Conservation (phyloP, 75 land plant species). For the Cunninghamia lanceolata region DNA sequence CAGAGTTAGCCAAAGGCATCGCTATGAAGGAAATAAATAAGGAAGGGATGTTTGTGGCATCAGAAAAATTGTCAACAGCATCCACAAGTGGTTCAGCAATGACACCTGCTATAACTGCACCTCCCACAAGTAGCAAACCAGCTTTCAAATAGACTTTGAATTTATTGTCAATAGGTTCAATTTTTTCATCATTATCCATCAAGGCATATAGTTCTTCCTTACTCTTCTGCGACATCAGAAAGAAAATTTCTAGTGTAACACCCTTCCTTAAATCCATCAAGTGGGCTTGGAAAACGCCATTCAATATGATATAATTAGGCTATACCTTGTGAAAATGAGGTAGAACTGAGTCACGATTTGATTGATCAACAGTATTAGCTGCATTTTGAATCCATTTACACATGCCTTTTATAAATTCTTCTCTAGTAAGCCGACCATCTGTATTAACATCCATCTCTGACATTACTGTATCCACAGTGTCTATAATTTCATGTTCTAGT, state of each 20-base stretch:
- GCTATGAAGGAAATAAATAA: too few species aligned
- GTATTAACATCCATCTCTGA: constrained; percentile 53
- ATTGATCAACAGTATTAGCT: background rate
- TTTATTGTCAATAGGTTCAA: constrained; percentile 14
- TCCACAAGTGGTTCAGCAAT: too few species aligned
- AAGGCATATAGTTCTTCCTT: constrained; percentile 26
- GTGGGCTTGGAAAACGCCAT: background rate
- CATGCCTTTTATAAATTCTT: too few species aligned
- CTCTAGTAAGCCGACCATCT: constrained; percentile 12
- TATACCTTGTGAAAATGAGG: constrained; percentile 24
- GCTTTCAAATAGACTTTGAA: constrained; percentile 24
- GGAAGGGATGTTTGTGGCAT: constrained; percentile 43
- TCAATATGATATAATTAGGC: background rate
- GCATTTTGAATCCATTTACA: too few species aligned
- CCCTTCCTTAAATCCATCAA: background rate
- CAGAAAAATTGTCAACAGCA: too few species aligned
- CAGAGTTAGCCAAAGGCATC: constrained; percentile 53
- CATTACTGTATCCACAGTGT: constrained; percentile 46
- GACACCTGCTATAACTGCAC: too few species aligned
- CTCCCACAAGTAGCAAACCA: constrained; percentile 25
- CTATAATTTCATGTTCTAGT: constrained; percentile 32
- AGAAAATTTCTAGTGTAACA: background rate
- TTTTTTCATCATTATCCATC: constrained; percentile 30
- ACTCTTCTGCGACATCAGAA: constrained; percentile 25
- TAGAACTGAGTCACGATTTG: constrained; percentile 18